phyloP scores from a whole-genome alignment of 2,329 filamentous ascomycete genomes.

The Exophiala dermatitidis region DNA sequence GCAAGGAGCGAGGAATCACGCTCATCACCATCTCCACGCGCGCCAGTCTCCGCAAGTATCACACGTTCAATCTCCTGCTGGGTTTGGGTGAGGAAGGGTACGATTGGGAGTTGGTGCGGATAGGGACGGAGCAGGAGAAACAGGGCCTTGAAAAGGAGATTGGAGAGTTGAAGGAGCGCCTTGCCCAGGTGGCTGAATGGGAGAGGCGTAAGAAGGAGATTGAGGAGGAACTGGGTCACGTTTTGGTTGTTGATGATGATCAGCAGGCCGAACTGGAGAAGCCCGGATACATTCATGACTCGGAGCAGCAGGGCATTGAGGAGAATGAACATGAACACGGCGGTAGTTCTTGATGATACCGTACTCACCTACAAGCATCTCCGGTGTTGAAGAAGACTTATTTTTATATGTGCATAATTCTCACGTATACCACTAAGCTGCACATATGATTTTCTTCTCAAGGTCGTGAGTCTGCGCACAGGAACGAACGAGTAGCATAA shows the following conservation, averaged over 20 bases:
- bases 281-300: not conserved
- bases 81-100: constrained; percentile 74
- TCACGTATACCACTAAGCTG: too few species aligned
- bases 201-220: constrained; percentile 71
- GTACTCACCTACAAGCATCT: too few species aligned
- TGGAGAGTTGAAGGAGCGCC: constrained; percentile 68
- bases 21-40: constrained; percentile 93
- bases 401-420: too few species aligned
- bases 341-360: too few species aligned
- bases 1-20: constrained; percentile 89
- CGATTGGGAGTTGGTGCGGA: constrained; percentile 86
- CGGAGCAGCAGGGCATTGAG: not conserved
- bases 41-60: constrained; percentile 89
- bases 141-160: constrained; percentile 87
- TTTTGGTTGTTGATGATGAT: constrained; percentile 47
- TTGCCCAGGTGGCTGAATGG: constrained; percentile 78
- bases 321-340: too few species aligned
- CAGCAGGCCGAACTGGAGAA: constrained; percentile 3
- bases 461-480: too few species aligned
- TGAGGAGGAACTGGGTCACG: constrained; percentile 65
- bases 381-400: too few species aligned
- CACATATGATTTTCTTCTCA: too few species aligned
- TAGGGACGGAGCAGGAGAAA: constrained; percentile 90
- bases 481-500: too few species aligned
- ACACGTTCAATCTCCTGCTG: constrained; percentile 81